Base-by-base conservation (phyloP, 2,329 filamentous ascomycete genomes). In the Cercospora nicotianae region DNA sequence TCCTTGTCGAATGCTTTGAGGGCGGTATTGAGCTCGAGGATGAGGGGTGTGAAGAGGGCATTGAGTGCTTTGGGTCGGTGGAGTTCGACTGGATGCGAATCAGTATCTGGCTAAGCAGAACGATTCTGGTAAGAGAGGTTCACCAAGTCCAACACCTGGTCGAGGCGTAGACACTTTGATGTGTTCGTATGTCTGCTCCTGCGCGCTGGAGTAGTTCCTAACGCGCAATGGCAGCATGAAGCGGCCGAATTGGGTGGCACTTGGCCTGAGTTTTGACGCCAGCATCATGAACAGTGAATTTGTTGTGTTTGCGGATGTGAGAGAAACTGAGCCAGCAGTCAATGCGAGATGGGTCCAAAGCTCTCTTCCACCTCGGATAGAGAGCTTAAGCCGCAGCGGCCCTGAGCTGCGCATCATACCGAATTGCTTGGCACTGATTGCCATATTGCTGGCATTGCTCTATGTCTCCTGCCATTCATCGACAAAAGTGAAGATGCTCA, bases 1-100 rank as follows among this genome's bases (percentile, higher is more conserved):
- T 91, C 88, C 59, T 85, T 80, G 77, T 94, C 91, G 81, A 94
- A 89, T 67, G 87, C 84, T 70, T 81, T 82, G 64, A 97, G 87
- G 36, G 92, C 92, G 73, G 89, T 82, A 81, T 96, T 96, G 73
- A 99, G 87, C 83, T 99, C 95, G 73, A 83, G 85, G 79, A 99
- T 97, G 61, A 99, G 89, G 9, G 94, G 93, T 6, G 92, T 95
- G 81, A 87, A 94, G 72, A 99, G 88, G 57, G 95, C 95, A 80
- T 99, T 99, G 77, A 97, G 89, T 55, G 94, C 93, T 85, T 96
- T 97, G 70, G 95, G 95, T 55, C 95, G 91, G 86, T 96, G 93
- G 72, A 99, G 85, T 13, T 93, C 95, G 77, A 98, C 94, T 97
- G 74, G 4, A 65, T 53, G 10, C 20, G 10, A 39, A 16, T 60